phyloP scores from a whole-genome alignment of 768 basidiomycete genomes.

The Austroboletus festivus region DNA sequence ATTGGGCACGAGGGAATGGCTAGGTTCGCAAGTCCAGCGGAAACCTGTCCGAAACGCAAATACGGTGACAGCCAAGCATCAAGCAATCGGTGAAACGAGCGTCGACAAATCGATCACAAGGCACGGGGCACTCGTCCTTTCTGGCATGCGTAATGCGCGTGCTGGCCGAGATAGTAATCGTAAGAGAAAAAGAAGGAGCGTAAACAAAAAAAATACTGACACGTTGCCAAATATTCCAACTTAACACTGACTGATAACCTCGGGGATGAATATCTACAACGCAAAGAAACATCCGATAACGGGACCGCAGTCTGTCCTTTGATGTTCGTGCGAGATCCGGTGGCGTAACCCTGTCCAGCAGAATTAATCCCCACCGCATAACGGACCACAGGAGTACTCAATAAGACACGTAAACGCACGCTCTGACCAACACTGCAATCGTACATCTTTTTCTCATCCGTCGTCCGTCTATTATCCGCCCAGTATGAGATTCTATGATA shows the following conservation, averaged over 20 bases:
- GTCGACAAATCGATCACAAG: slow-evolving; percentile 22
- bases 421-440: too few species aligned
- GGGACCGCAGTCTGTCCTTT: not conserved
- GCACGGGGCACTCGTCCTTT: slow-evolving; percentile 17
- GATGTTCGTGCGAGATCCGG: not conserved
- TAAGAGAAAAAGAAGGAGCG: slow-evolving; percentile 6
- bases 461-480: too few species aligned
- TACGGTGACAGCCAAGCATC: slow-evolving; percentile 14
- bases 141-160: slow-evolving; percentile 27
- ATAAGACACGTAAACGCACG: too few species aligned
- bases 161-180: slow-evolving; percentile 12
- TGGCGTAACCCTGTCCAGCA: not conserved
- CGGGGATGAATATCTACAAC: slow-evolving; percentile 1
- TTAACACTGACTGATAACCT: slow-evolving; percentile 10
- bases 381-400: too few species aligned
- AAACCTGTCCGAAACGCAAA: slow-evolving; percentile 29
- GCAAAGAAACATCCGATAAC: not conserved
- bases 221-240: slow-evolving; percentile 25
- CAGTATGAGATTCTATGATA: too few species aligned
- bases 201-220: slow-evolving; percentile 9
- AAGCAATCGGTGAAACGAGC: slow-evolving; percentile 12
- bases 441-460: too few species aligned
- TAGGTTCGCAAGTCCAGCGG: slow-evolving; percentile 22
- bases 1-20: slow-evolving; percentile 30
- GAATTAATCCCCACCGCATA: too few species aligned